These are phyloP conservation scores for Fusarium beomiforme DNA, from an alignment of 2,329 filamentous ascomycete genomes.

Conservation along the genomic window DNA sequence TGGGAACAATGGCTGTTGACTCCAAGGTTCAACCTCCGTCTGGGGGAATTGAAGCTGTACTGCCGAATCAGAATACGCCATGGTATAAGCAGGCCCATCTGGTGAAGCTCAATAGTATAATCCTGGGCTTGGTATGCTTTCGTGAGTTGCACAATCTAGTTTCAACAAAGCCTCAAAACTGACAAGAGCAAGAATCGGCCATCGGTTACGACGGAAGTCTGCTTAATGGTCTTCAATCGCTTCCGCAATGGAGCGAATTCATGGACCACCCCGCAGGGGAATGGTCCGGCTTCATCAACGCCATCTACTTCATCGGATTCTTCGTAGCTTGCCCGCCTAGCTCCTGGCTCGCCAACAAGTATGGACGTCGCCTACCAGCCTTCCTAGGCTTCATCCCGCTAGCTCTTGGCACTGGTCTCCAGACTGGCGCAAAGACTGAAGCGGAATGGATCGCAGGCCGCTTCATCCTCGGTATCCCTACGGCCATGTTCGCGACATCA, in stretches of 20 bases:
- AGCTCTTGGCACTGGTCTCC: neutral
- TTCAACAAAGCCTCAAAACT: neutral
- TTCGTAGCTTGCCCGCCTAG: neutral
- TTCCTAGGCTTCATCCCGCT: neutral
- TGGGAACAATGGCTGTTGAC: neutral
- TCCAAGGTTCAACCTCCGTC: neutral
- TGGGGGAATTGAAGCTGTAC: neutral
- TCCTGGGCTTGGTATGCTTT: slow-evolving; percentile 12
- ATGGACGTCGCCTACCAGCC: slow-evolving; percentile 3
- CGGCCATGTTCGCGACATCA: slow-evolving; percentile 13
- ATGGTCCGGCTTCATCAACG: slow-evolving; percentile 22
- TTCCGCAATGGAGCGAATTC: slow-evolving; percentile 8
- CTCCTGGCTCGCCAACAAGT: slow-evolving; percentile 17
- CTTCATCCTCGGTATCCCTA: slow-evolving; percentile 6
- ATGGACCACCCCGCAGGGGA: slow-evolving; percentile 9
- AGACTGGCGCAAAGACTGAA: slow-evolving; percentile 3
- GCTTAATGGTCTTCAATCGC: slow-evolving; percentile 9
- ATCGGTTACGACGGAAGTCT: slow-evolving; percentile 17
- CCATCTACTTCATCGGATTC: slow-evolving; percentile 14
- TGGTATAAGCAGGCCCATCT: slow-evolving; percentile 16
- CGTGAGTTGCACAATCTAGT: neutral
- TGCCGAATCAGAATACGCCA: slow-evolving; percentile 2
- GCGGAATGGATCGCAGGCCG: slow-evolving; percentile 11
- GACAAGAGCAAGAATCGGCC: neutral
- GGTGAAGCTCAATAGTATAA: slow-evolving; percentile 2